A percentile compares a stretch with the other conserved stretches of the same genome.
Conservation (phyloP, 2,329 filamentous ascomycete genomes). For the Leptodontidium sp. region DNA sequence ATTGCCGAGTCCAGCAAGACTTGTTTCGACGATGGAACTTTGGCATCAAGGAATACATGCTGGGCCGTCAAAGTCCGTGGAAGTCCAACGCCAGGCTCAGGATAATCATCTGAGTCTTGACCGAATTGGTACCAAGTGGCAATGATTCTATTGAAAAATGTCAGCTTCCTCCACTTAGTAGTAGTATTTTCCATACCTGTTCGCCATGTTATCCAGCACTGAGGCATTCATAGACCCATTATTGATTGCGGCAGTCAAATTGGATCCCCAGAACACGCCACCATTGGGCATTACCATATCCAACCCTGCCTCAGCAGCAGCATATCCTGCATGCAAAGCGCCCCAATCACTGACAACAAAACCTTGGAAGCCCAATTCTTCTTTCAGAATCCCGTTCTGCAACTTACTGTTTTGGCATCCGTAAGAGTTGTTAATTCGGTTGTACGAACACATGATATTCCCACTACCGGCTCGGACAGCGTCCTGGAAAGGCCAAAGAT, state of each 20-base stretch:
- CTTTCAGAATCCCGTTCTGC: constrained; percentile 82
- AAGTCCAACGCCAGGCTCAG: constrained; percentile 56
- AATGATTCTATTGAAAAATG: constrained; percentile 55
- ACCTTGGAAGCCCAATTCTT: constrained; percentile 85
- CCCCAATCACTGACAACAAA: constrained; percentile 89
- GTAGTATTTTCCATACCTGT: constrained; percentile 61
- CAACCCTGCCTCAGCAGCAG: constrained; percentile 78
- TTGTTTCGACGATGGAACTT: constrained; percentile 51
- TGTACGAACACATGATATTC: constrained; percentile 84
- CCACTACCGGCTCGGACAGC: constrained; percentile 80
- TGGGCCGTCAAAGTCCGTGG: constrained; percentile 56
- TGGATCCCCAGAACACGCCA: constrained; percentile 32
- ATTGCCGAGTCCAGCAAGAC: constrained; percentile 64
- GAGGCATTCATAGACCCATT: constrained; percentile 57
- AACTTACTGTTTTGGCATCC: constrained; percentile 80
- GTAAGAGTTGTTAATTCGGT: constrained; percentile 73
- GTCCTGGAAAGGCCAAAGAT: constrained; percentile 86
- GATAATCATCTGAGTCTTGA: constrained; percentile 56
- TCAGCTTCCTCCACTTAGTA: too few species aligned
- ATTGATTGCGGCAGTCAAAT: constrained; percentile 60
- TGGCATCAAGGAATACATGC: constrained; percentile 62
- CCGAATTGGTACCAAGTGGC: constrained; percentile 66
- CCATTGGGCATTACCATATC: constrained; percentile 61
- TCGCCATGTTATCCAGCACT: constrained; percentile 69
- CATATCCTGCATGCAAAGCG: constrained; percentile 74